Conservation (phyloP, 1,284 basidiomycete species). For the Ganoderma lucidum region DNA sequence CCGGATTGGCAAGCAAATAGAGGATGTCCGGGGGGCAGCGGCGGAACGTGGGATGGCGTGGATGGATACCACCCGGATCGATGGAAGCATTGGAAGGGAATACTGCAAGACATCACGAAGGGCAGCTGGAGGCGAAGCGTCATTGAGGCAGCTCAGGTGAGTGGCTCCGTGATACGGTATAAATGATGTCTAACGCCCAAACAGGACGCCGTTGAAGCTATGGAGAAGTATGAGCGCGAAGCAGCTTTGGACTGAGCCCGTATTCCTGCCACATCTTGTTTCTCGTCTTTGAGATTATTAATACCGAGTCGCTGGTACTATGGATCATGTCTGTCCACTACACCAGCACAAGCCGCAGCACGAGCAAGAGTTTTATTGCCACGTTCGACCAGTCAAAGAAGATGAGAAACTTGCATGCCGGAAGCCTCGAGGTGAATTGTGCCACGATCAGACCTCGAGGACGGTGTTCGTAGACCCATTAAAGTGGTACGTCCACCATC, state of each 20-base stretch:
- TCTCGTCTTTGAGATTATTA: too few species aligned
- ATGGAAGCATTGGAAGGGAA: constrained; percentile 25
- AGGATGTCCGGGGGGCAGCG: constrained; percentile 19
- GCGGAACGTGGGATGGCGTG: constrained; percentile 26
- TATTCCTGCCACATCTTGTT: not conserved
- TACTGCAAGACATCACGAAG: constrained; percentile 11
- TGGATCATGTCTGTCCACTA: not conserved
- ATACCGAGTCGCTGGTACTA: too few species aligned
- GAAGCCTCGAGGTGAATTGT: not conserved
- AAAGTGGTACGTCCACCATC: not conserved
- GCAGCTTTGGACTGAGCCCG: not conserved
- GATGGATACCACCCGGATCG: constrained; percentile 26
- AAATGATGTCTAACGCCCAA: not conserved
- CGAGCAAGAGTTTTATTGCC: not conserved
- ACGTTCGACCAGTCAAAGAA: too few species aligned
- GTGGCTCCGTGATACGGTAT: not conserved
- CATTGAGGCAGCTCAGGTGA: constrained; percentile 22
- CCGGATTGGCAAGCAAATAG: constrained; percentile 8
- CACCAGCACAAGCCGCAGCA: constrained; percentile 1
- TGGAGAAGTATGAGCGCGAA: not conserved
- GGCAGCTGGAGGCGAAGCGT: constrained; percentile 20
- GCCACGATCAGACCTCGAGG: not conserved
- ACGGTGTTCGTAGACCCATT: not conserved
- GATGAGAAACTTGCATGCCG: not conserved
- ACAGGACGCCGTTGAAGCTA: not conserved